Conservation (phyloP, 129 eudicot species). For the Saussurea involucrata region DNA sequence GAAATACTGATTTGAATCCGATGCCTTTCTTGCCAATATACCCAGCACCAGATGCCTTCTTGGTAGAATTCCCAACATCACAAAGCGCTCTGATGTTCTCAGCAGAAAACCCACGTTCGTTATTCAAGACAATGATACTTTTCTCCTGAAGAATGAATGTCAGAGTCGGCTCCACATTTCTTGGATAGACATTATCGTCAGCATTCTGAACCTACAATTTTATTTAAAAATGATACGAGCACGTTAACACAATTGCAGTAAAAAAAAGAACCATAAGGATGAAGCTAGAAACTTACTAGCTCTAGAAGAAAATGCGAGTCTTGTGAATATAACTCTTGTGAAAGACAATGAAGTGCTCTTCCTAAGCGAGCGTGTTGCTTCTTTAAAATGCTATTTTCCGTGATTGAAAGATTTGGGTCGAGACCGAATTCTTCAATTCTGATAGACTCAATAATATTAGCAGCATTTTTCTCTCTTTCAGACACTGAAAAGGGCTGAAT, state of each 20-base stretch:
- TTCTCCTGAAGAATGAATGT: conserved; percentile 62
- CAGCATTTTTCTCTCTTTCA: conserved; percentile 39
- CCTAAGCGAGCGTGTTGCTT: conserved; percentile 98
- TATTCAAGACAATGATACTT: conserved; percentile 66
- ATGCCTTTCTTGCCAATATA: conserved; percentile 98
- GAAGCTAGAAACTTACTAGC: conserved; percentile 46
- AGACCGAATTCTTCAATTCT: conserved; percentile 88
- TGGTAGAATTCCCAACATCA: conserved; percentile 96
- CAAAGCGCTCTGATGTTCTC: conserved; percentile 88
- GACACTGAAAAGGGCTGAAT: conserved; percentile 12
- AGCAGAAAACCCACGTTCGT: conserved; percentile 75
- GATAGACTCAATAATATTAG: conserved; percentile 60
- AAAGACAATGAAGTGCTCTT: conserved; percentile 97
- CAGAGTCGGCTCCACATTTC: conserved; percentile 71
- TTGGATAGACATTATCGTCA: conserved; percentile 78
- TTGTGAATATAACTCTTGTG: conserved; percentile 88
- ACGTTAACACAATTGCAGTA: background rate
- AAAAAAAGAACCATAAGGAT: background rate
- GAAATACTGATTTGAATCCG: conserved; percentile 96
- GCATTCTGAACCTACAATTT: conserved; percentile 81
- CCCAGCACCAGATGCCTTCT: conserved; percentile 72
- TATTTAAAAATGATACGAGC: background rate
- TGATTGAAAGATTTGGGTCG: conserved; percentile 44
- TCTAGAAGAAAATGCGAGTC: conserved; percentile 95
- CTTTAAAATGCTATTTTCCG: conserved; percentile 58